Evolutionary conservation across 495 filamentous ascomycete genomes (phyloP).

Genomic region (Chaetomidium leptoderma): DNA sequence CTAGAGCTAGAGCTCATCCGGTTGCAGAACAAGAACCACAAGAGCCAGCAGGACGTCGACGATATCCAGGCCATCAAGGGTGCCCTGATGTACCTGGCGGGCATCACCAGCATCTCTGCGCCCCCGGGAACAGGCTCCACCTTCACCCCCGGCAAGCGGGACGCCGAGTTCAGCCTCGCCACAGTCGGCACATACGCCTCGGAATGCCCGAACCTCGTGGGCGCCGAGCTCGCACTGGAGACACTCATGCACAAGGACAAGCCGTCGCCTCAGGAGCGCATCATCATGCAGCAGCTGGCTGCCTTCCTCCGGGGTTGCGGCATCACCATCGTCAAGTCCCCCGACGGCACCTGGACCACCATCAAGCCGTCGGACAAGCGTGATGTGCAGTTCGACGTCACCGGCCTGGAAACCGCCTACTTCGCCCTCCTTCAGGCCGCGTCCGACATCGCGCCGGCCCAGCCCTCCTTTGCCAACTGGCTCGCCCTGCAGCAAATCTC

Average conservation of each 20-base stretch:
- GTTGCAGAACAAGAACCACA: constrained; percentile 29
- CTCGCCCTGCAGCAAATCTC: constrained; percentile 27
- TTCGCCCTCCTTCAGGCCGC: constrained; percentile 7
- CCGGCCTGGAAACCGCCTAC: constrained; percentile 22
- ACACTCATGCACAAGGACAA: constrained; percentile 25
- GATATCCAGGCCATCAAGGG: constrained; percentile 27
- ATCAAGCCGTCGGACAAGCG: constrained; percentile 33
- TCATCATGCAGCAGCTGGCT: constrained; percentile 27
- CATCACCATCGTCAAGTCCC: constrained; percentile 34
- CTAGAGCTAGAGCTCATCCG: constrained; percentile 23
- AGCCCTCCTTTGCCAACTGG: constrained; percentile 26
- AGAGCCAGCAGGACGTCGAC: constrained; percentile 24
- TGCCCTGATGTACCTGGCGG: constrained; percentile 24
- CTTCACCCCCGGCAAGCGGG: constrained; percentile 29
- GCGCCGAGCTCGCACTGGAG: constrained; percentile 22
- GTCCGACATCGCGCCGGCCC: constrained; percentile 7
- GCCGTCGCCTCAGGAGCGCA: constrained; percentile 25
- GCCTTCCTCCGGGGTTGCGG: constrained; percentile 39
- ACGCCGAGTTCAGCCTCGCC: constrained; percentile 2
- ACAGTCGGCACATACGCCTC: constrained; percentile 15
- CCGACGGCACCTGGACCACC: constrained; percentile 36
- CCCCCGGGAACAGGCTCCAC: constrained; percentile 23
- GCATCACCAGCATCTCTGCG: constrained; percentile 24
- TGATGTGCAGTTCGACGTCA: constrained; percentile 18
- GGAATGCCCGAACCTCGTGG: constrained; percentile 22